Conservation (phyloP, 257 asterid species). For the Solanum bukasovii region DNA sequence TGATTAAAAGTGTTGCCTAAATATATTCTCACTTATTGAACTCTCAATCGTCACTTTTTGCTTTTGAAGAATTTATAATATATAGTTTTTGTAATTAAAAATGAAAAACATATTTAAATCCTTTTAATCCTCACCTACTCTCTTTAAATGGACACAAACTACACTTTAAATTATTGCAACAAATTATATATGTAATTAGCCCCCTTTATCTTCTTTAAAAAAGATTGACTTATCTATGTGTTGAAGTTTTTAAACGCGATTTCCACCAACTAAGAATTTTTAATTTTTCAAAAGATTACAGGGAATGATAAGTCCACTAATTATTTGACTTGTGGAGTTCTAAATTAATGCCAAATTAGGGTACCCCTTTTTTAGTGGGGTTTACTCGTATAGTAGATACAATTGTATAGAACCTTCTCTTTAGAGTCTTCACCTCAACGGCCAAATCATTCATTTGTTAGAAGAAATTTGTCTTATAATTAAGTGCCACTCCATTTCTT, state of each 20-base stretch:
- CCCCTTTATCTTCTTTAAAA: neutral
- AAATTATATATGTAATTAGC: neutral
- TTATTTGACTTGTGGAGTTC: conserved; percentile 19
- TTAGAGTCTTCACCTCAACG: neutral
- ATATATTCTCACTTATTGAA: neutral
- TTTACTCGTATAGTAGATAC: neutral
- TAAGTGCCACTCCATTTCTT: neutral
- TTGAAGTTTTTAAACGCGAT: conserved; percentile 23
- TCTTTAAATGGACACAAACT: neutral
- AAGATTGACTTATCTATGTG: neutral
- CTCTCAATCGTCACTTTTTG: neutral
- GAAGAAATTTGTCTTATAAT: neutral
- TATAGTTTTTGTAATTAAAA: neutral
- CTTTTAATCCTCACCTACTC: conserved; percentile 1
- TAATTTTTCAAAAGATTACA: neutral
- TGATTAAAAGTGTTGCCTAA: neutral
- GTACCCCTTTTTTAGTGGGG: neutral
- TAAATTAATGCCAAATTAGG: neutral
- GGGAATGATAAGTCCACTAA: conserved; percentile 6
- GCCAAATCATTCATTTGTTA: neutral
- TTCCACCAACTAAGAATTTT: conserved; percentile 19
- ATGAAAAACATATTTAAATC: neutral
- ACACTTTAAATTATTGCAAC: neutral
- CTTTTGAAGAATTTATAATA: neutral
- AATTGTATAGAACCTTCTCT: neutral